Base-by-base conservation (phyloP, 768 basidiomycete species). In the Leccinum incarnatum region DNA sequence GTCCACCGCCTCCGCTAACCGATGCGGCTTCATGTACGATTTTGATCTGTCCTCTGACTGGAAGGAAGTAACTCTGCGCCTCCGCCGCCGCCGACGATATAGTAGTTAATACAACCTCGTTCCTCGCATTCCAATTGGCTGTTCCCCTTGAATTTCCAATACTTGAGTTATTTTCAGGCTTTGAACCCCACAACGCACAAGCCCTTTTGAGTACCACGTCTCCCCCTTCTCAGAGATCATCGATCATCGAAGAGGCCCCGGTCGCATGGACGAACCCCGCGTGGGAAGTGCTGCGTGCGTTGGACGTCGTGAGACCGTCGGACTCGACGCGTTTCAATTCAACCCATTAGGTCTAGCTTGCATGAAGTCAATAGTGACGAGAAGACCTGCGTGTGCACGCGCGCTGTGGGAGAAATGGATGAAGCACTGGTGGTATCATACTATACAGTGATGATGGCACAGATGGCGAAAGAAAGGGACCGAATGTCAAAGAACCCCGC, bases 251-350 rank as follows among this genome's bases (percentile, higher is more conserved):
- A 42, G 40, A n/a, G 40, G 10, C 40, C 40, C 40, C 3, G n/a
- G 40, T n/a, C 40, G 40, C n/a, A 42, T 17, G 40, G n/a, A 45
- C 42, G 42, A 45, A 19, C 42, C 42, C 40, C 19, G 42, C 42
- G 42, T 45, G 42, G 42, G 42, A 45, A 19, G 11, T 45, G 19
- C 42, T 45, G 42, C 42, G 40, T 42, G 40, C n/a, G n/a, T 42
- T 42, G n/a, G 9, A n/a, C 40, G n/a, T 10, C 40, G 40, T 19
- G 42, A 21, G 42, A 21, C 42, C 42, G 42, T 45, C 42, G 40
- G 40, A n/a, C n/a, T 42, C 40, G 21, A 58, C 37, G 27, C 27
- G 54, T 63, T 65, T 64, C 57, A 48, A 53, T 29, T 60, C 51
- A 46, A 51, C 57, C 53, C 61, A 60, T 53, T 34, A 34, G 65